Conservation (phyloP, 1,284 basidiomycete genomes). For the Malassezia sympodialis region DNA sequence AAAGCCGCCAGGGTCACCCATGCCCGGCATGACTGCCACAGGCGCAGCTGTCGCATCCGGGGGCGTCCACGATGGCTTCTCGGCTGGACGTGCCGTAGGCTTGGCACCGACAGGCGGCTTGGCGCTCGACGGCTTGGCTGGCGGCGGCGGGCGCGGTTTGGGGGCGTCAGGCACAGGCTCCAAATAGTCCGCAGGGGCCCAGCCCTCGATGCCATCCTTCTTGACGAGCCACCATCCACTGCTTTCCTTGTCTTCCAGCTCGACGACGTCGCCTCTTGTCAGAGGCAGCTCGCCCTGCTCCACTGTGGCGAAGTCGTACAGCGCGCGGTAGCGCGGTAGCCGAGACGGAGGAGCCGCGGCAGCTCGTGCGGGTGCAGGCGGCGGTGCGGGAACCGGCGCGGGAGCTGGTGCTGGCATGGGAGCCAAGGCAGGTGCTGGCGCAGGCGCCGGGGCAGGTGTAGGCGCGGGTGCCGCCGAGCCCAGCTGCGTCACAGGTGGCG, state of each 20-base stretch:
- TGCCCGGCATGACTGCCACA: slow-evolving; percentile 49
- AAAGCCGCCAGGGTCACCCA: slow-evolving; percentile 49
- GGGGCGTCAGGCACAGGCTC: slow-evolving; percentile 57
- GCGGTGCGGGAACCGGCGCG: slow-evolving; percentile 50
- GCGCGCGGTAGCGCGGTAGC: slow-evolving; percentile 66
- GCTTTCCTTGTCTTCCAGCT: slow-evolving; percentile 80
- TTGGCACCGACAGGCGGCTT: slow-evolving; percentile 26
- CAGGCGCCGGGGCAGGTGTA: not conserved
- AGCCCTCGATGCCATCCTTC: slow-evolving; percentile 73
- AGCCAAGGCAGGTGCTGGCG: slow-evolving; percentile 18
- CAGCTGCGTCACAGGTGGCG: slow-evolving; percentile 11
- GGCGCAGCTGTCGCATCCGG: slow-evolving; percentile 48
- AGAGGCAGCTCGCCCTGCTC: slow-evolving; percentile 84
- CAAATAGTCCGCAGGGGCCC: slow-evolving; percentile 90
- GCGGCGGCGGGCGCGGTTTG: slow-evolving; percentile 47
- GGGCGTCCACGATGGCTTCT: slow-evolving; percentile 26
- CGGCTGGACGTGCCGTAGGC: slow-evolving; percentile 50
- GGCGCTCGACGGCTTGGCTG: slow-evolving; percentile 34
- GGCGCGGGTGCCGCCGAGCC: not conserved
- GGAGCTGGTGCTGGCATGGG: slow-evolving; percentile 20
- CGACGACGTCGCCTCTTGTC: slow-evolving; percentile 80
- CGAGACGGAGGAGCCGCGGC: slow-evolving; percentile 53
- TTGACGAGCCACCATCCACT: slow-evolving; percentile 83
- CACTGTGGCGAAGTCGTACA: slow-evolving; percentile 59
- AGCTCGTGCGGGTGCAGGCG: slow-evolving; percentile 51